Conservation (phyloP, 768 basidiomycete genomes). For the Agrocybe praecox region DNA sequence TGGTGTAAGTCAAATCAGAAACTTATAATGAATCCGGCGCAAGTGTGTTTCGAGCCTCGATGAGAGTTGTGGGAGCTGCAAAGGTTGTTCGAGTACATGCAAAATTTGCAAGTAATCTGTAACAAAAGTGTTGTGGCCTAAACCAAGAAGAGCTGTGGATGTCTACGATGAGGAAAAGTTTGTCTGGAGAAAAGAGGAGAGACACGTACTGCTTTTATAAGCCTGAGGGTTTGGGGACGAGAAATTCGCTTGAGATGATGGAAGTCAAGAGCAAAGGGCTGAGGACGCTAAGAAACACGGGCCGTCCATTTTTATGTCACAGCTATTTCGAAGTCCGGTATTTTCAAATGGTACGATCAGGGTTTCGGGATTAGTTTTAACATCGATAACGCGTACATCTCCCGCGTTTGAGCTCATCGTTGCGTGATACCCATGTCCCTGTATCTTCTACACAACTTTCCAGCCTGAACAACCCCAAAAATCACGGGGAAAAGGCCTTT, state of each 20-base stretch:
- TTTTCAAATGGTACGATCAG: conserved; percentile 10
- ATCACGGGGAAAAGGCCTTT: not conserved
- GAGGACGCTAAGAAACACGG: conserved; percentile 1
- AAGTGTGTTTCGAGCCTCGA: conserved; percentile 86
- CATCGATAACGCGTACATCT: not conserved
- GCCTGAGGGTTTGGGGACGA: conserved; percentile 3
- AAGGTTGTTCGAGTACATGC: conserved; percentile 97
- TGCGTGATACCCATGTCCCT: not conserved
- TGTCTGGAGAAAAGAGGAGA: conserved; percentile 4
- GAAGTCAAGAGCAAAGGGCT: conserved; percentile 5
- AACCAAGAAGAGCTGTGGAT: conserved; percentile 8
- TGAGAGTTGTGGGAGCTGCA: conserved; percentile 86
- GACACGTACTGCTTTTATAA: conserved; percentile 17
- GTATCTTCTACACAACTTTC: not conserved
- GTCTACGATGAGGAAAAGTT: not conserved
- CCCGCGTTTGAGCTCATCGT: not conserved
- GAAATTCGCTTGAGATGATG: conserved; percentile 3
- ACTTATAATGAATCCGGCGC: conserved; percentile 62
- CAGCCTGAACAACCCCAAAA: not conserved
- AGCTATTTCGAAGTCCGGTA: conserved; percentile 15
- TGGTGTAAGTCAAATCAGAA: conserved; percentile 36
- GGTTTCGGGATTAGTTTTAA: not conserved
- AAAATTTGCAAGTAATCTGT: conserved; percentile 47
- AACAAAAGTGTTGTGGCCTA: conserved; percentile 16
- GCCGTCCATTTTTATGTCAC: conserved; percentile 13